phyloP scores from a whole-genome alignment of 768 basidiomycete species.

The Tephrocybe sp. region DNA sequence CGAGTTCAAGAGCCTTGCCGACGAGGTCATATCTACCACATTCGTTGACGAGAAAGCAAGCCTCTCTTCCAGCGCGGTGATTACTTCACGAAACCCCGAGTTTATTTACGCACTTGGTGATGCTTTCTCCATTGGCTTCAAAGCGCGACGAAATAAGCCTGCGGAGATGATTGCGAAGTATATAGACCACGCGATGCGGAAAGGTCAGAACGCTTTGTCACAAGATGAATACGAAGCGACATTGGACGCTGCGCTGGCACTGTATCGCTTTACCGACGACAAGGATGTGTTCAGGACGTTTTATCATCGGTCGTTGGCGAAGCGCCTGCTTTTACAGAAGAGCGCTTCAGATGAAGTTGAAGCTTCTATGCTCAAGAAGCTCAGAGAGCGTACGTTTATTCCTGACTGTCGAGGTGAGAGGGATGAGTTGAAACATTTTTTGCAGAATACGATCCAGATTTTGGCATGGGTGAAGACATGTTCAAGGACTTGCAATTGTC shows the following conservation, averaged over 20 bases:
- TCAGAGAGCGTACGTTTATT: constrained; percentile 64
- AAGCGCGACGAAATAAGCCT: constrained; percentile 74
- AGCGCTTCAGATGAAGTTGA: constrained; percentile 90
- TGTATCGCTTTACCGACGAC: constrained; percentile 89
- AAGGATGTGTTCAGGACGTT: constrained; percentile 94
- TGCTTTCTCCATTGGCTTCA: constrained; percentile 75
- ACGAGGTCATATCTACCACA: constrained; percentile 45
- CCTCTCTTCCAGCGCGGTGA: constrained; percentile 30
- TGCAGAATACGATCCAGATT: constrained; percentile 92
- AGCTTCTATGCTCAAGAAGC: constrained; percentile 76
- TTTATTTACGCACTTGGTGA: constrained; percentile 70
- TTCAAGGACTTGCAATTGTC: constrained; percentile 88
- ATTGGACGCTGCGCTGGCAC: constrained; percentile 64
- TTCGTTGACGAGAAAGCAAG: constrained; percentile 46
- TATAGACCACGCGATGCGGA: constrained; percentile 84
- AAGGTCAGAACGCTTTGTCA: constrained; percentile 71
- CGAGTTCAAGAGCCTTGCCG: constrained; percentile 60
- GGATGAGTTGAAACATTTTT: neutral
- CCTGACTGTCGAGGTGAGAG: neutral
- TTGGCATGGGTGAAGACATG: constrained; percentile 93
- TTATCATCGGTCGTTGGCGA: constrained; percentile 87
- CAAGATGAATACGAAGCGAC: constrained; percentile 63
- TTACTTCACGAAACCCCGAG: constrained; percentile 45
- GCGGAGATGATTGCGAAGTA: constrained; percentile 94
- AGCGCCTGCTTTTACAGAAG: constrained; percentile 78